phyloP scores from a whole-genome alignment of 1,284 basidiomycete genomes.

The Polyporus tsugae region DNA sequence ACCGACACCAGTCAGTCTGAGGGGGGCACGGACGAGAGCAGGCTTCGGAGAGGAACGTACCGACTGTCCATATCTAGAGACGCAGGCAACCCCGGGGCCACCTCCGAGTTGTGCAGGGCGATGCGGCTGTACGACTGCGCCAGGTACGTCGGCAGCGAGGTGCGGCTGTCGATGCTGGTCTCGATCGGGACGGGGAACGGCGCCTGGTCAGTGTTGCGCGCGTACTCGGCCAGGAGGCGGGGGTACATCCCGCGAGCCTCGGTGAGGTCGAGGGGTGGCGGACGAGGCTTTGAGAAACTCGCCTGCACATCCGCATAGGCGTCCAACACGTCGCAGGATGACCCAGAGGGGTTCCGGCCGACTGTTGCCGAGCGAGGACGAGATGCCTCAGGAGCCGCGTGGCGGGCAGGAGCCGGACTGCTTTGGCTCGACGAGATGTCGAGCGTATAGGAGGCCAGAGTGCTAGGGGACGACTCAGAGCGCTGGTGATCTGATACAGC shows the following conservation, averaged over 20 bases:
- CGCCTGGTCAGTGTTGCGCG: conserved; percentile 15
- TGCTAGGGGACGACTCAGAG: conserved; percentile 15
- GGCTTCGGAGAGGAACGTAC: background rate
- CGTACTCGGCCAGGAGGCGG: conserved; percentile 17
- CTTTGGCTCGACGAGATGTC: conserved; percentile 18
- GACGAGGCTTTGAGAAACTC: conserved; percentile 24
- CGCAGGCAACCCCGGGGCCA: background rate
- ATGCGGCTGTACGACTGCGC: conserved; percentile 31
- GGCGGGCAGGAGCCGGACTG: conserved; percentile 13
- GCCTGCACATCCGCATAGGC: background rate
- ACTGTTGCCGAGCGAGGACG: conserved; percentile 23
- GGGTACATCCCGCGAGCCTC: conserved; percentile 19
- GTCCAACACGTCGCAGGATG: background rate
- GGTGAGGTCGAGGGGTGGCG: conserved; percentile 32
- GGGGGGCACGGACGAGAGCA: background rate
- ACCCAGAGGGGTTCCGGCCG: conserved; percentile 8
- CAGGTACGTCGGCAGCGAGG: conserved; percentile 38
- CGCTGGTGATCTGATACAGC: conserved; percentile 1
- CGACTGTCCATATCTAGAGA: background rate
- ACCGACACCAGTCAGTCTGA: background rate
- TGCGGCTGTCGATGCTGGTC: conserved; percentile 20
- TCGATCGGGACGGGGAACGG: conserved; percentile 1
- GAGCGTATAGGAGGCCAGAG: background rate
- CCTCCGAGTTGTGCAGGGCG: conserved; percentile 14
- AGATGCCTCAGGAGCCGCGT: background rate